A percentile compares a stretch with the other conserved stretches of the same genome.
phyloP scores from a whole-genome alignment of 2,329 filamentous ascomycete species.

The Trichoderma semiorbis region DNA sequence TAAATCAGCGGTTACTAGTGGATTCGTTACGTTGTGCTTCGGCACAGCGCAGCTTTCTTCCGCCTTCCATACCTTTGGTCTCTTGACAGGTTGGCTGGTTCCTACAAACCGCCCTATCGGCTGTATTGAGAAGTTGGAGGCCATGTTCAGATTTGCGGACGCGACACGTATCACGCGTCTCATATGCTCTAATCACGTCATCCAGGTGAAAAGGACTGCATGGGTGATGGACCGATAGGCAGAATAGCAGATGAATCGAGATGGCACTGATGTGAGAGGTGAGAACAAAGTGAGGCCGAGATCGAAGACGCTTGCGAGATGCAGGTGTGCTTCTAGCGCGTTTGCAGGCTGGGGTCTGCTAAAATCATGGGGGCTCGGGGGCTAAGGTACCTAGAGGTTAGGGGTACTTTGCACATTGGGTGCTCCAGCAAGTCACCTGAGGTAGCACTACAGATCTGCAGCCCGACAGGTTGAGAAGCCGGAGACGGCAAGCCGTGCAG shows the following conservation, averaged over 20 bases:
- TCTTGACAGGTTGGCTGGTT: constrained; percentile 65
- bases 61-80: constrained; percentile 59
- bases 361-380: background rate
- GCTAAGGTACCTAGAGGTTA: background rate
- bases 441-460: background rate
- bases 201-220: background rate
- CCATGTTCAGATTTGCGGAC: constrained; percentile 22
- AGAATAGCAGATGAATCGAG: background rate
- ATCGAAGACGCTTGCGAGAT: background rate
- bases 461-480: background rate
- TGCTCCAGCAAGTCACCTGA: background rate
- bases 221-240: background rate
- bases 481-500: constrained; percentile 6
- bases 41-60: background rate
- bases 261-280: background rate
- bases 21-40: background rate
- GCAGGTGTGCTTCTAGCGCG: background rate
- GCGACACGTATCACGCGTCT: background rate
- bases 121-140: constrained; percentile 58
- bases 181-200: background rate
- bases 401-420: background rate
- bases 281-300: background rate
- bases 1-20: background rate
- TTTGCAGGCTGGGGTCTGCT: background rate
- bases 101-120: constrained; percentile 68